Evolutionary conservation across 2,329 filamentous ascomycete species (phyloP), one percentile per base, ranked within the genome.

Genomic region (Colletotrichum sp.): DNA sequence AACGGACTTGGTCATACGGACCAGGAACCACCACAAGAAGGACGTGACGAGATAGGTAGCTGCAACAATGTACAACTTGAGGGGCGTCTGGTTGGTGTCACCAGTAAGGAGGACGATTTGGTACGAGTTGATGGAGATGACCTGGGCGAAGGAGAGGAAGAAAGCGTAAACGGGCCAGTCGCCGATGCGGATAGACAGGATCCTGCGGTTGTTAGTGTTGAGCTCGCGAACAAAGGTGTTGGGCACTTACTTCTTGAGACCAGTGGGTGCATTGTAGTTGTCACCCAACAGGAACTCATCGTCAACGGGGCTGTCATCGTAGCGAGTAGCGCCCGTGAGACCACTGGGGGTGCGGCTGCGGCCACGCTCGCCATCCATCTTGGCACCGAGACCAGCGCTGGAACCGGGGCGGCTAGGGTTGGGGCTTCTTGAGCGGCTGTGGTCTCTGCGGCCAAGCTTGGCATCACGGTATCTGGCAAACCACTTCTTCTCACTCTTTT

Each of bases 51-150:
- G 85, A 79, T 93, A 93, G 26, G 92, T 89, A 9, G 86, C 88
- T 1, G 91, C 91, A 44, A 93, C 90, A 65, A 88, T 87, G 82
- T 93, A 93, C 1, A 93, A 85, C 79, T 92, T 90, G 36, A 85
- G 82, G 6, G 91, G 90, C 3, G 89, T 88, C 81, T 93, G 88
- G 71, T 90, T 92, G 24, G 91, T 86, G 78, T 92, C 89, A 21
- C 92, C 92, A 0, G 91, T 92, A 24, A 94, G 86, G n/a, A 94
- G 86, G 1, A 92, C 93, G 80, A 94, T 91, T 80, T 94, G 92
- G 82, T 93, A 93, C 0, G 91, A 93, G 82, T 93, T 93, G 72
- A 91, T 90, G 2, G 92, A 90, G 66, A 93, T 90, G 76, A 93
- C 90, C 79, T 93, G 92, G 26, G 90, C 90, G 44, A 92, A 86